Evolutionary conservation across 1,284 basidiomycete species (phyloP), one percentile per base, ranked within the genome.

Genomic region (Tylopilus orsonianus): DNA sequence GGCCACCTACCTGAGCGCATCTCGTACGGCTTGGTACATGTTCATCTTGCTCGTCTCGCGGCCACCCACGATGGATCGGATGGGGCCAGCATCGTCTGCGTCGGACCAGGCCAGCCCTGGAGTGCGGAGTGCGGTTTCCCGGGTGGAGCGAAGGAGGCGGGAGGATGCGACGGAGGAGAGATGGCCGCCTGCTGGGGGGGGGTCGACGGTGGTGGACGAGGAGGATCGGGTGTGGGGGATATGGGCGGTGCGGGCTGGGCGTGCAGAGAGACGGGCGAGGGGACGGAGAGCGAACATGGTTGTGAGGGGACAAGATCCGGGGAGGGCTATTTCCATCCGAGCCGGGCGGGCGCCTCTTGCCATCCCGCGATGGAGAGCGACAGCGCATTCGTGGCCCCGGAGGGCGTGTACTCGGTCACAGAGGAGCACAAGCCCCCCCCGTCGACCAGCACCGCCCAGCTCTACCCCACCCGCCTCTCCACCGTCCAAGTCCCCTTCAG

Each of bases 21-120:
- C 92, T 38, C 92, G 78, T n/a, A 95, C 79, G 1, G 92, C 87
- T 65, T 94, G 92, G 66, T 93, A 93, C 54, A 86, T 73, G 64
- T 94, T 95, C 90, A 93, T 93, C 72, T 91, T 90, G 49, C 90
- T 78, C 20, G 90, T 92, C 68, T 93, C 89, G 42, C 88, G 79
- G 20, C 87, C 89, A 33, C 79, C 82, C n/a, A 87, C 73, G 35
- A 82, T 76, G 24, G 66, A 76, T 46, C 62, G 74, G 53, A 70
- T 58, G 8, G 74, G 63, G 20, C 66, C 68, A 18, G 71, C 64
- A 19, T 59, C 54, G 53, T 82, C 80, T 27, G 83, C 82, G 54
- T 90, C 87, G 8, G 73, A 64, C 80, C 89, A 94, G 22, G 56
- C 65, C 37, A 94, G 64, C 9, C 85, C 90, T 5, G 85, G 81